Evolutionary conservation across 2,329 filamentous ascomycete species (phyloP).

Genomic region (Colletotrichum navitas): DNA sequence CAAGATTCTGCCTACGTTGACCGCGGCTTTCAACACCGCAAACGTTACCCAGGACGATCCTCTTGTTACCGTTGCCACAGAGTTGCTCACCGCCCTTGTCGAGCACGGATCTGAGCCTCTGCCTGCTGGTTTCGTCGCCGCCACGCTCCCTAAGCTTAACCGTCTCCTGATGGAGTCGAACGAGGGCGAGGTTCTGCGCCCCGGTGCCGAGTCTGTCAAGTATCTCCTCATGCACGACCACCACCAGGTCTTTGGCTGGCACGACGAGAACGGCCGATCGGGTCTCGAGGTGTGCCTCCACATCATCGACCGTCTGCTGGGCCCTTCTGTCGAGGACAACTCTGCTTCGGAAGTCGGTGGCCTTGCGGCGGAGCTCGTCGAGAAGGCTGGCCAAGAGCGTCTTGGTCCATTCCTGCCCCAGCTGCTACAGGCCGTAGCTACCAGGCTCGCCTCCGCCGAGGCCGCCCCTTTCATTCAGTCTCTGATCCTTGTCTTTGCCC

Average conservation of each 20-base stretch:
- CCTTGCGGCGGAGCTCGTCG: conserved; percentile 92
- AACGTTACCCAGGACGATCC: conserved; percentile 87
- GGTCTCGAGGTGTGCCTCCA: conserved; percentile 90
- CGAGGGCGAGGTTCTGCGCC: conserved; percentile 90
- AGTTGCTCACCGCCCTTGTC: conserved; percentile 83
- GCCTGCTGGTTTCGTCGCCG: conserved; percentile 85
- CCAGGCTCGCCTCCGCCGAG: conserved; percentile 83
- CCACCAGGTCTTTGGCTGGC: conserved; percentile 89
- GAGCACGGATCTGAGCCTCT: conserved; percentile 88
- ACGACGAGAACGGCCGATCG: conserved; percentile 81
- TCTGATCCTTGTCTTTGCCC: conserved; percentile 93
- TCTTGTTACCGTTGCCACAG: conserved; percentile 82
- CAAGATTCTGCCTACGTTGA: conserved; percentile 89
- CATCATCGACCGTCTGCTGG: conserved; percentile 91
- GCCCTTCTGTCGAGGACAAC: conserved; percentile 88
- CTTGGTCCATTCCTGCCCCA: conserved; percentile 92
- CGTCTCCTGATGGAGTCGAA: conserved; percentile 83
- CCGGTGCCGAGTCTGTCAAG: conserved; percentile 87
- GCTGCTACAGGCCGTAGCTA: conserved; percentile 89
- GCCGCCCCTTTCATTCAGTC: conserved; percentile 95
- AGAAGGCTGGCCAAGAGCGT: conserved; percentile 92
- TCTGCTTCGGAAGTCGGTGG: conserved; percentile 96
- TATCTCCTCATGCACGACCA: conserved; percentile 92
- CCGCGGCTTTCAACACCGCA: conserved; percentile 89
- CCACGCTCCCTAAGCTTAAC: conserved; percentile 88